Base-by-base conservation (phyloP, 1,284 basidiomycete genomes). In the Hymenochaete sp. region DNA sequence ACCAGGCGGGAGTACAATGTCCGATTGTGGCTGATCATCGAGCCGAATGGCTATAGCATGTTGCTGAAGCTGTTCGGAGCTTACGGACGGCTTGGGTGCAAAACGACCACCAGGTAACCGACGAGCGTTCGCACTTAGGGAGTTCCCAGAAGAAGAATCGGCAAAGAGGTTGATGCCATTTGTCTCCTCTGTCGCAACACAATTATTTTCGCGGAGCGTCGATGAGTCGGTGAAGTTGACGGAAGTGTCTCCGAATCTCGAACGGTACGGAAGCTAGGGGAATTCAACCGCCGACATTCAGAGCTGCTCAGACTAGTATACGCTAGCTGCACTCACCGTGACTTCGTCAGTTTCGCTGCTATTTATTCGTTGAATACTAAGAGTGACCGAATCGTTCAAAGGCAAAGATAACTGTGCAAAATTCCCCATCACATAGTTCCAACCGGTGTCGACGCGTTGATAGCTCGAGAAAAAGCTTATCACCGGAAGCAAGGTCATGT, bases 381-480 rank as follows among this genome's bases (percentile, higher is more conserved):
- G 57, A 1, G 60, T 62, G n/a, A 70, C 77, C 1, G 59, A 61
- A 53, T 80, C 76, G 22, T 58, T 60, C 14, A 79, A 58, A 2
- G 78, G 77, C 19, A 78, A 67, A 1, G 72, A 64, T 52, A 73
- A 68, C 49, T 74, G 71, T 1, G 77, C 77, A 56, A 80, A 81
- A 49, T 79, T 73, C 13, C 77, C 77, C 68, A 79, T 66, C 48
- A 68, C 56, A 52, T 82, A 82, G 2, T 60, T 67, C 75, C 76
- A 79, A 3, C 70, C 68, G 6, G 54, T 53, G 3, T 65, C 56
- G 2, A 56, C 60, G 16, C 56, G 54, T 38, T 62, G 53, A 53
- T 68, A 68, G 44, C 63, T 66, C 21, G 67, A 58, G 56, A 68
- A 69, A 59, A 67, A 68, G 25, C 65, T 66, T 16, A 35, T n/a